A percentile compares a stretch with the other conserved stretches of the same genome.
Conservation (phyloP, 139 green algal species). For the Closterium sp. region DNA sequence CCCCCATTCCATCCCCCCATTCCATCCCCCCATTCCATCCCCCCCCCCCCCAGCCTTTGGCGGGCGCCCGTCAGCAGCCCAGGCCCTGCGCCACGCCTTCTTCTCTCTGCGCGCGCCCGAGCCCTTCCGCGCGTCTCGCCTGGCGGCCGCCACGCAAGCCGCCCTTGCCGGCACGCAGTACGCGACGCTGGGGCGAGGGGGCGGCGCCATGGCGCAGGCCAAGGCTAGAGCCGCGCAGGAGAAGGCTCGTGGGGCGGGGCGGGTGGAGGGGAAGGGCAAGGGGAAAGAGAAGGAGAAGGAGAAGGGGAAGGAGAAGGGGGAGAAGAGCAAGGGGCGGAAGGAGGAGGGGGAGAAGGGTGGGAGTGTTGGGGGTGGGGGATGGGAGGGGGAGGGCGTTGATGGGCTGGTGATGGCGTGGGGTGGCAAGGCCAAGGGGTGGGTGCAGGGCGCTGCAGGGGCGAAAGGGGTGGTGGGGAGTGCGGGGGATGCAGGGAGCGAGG, state of each 20-base stretch:
- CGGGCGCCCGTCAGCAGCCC: slow-evolving; percentile 10
- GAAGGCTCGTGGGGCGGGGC: neutral
- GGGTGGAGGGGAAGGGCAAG: neutral
- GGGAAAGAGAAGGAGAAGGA: no score
- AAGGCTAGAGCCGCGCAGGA: neutral
- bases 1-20: no score
- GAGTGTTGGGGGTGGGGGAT: neutral
- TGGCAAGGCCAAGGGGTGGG: no score
- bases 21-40: neutral
- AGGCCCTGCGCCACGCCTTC: slow-evolving; percentile 23
- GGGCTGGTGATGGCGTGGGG: neutral
- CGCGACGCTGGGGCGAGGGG: neutral
- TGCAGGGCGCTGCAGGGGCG: no score
- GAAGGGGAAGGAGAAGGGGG: neutral
- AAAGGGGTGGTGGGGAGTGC: neutral
- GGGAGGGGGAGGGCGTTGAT: neutral
- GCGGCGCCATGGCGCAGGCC: neutral
- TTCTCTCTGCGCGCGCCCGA: neutral
- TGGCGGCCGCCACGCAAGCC: neutral
- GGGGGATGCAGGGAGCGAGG: neutral
- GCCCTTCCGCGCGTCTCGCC: neutral
- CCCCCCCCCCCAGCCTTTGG: neutral
- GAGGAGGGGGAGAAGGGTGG: neutral
- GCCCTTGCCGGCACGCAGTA: neutral
- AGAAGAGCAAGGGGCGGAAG: neutral